Conservation (phyloP, 306 rosid species). For the Rubus idaeus region DNA sequence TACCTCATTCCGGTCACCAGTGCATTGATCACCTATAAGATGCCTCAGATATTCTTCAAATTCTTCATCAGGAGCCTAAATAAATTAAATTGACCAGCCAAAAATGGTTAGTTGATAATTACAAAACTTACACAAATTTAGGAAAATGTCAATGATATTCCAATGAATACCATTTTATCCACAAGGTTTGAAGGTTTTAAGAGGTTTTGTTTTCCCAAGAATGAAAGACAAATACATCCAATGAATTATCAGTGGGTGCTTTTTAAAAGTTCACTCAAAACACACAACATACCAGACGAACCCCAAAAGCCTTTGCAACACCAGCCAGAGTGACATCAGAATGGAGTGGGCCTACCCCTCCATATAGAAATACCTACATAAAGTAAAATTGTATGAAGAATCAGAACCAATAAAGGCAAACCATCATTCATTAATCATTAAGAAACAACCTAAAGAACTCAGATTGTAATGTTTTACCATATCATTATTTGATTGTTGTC, state of each 20-base stretch:
- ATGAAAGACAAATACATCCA: constrained; percentile 1
- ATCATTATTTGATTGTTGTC: constrained; percentile 57
- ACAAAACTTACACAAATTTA: constrained; percentile 4
- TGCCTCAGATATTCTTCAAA: constrained; percentile 91
- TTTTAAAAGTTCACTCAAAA: constrained; percentile 18
- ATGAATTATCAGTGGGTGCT: not conserved
- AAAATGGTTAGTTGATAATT: constrained; percentile 17
- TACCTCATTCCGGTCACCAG: constrained; percentile 86
- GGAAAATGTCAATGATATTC: not conserved
- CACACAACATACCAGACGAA: constrained; percentile 72
- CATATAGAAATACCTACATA: constrained; percentile 78
- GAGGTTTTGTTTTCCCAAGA: constrained; percentile 10
- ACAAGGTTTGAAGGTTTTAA: constrained; percentile 14
- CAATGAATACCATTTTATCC: constrained; percentile 9
- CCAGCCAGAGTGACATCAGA: constrained; percentile 89
- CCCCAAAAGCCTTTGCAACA: constrained; percentile 91
- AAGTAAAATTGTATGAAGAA: constrained; percentile 23
- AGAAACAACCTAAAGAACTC: constrained; percentile 21
- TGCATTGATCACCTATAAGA: constrained; percentile 73
- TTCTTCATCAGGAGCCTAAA: constrained; percentile 97
- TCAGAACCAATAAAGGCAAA: constrained; percentile 7
- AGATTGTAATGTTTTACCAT: constrained; percentile 50
- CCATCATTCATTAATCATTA: constrained; percentile 8
- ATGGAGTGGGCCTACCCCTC: constrained; percentile 94
- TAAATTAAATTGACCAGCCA: constrained; percentile 18